phyloP scores from a whole-genome alignment of 163 green algal species.

The Trebouxiophyceae sp. region DNA sequence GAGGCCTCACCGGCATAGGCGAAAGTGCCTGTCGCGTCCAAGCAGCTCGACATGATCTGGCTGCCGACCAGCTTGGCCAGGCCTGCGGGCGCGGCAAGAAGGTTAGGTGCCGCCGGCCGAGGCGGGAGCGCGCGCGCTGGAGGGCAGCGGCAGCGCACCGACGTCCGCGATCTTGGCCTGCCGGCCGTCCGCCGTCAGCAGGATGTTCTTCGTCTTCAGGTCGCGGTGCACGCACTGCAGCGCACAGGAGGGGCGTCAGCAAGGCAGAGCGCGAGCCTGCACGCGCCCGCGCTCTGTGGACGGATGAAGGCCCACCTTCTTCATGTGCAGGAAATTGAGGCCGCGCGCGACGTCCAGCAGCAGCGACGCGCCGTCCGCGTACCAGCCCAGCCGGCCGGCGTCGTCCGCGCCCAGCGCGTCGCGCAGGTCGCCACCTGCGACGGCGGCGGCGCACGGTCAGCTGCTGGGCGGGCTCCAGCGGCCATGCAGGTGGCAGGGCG shows the following conservation, averaged over 20 bases:
- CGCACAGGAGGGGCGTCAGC: not conserved
- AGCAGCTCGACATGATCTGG: too few relatives aligned
- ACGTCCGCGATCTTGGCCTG: conserved; percentile 6
- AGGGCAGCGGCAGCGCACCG: too few relatives aligned
- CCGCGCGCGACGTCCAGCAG: conserved; percentile 20
- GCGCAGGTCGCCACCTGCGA: conserved; percentile 15
- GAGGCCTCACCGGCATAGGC: too few relatives aligned
- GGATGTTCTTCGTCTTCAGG: conserved; percentile 16
- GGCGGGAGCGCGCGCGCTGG: too few relatives aligned
- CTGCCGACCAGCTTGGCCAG: too few relatives aligned
- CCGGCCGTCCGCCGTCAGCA: not conserved
- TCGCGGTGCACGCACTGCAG: conserved; percentile 1
- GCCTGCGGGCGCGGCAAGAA: too few relatives aligned
- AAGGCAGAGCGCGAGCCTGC: not conserved
- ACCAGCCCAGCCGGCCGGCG: conserved; percentile 12
- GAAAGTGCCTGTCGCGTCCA: too few relatives aligned
- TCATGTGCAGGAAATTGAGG: conserved; percentile 25
- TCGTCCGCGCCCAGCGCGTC: not conserved
- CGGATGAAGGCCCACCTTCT: conserved; percentile 5
- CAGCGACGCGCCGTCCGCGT: conserved; percentile 8
- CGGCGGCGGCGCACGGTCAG: not conserved
- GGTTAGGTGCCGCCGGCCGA: too few relatives aligned
- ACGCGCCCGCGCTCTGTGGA: not conserved
- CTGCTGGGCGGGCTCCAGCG: not conserved
- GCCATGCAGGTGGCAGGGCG: not conserved